Evolutionary conservation across 1,284 basidiomycete species (phyloP), one percentile per base, ranked within the genome.

Genomic region (Puccinia hordei): DNA sequence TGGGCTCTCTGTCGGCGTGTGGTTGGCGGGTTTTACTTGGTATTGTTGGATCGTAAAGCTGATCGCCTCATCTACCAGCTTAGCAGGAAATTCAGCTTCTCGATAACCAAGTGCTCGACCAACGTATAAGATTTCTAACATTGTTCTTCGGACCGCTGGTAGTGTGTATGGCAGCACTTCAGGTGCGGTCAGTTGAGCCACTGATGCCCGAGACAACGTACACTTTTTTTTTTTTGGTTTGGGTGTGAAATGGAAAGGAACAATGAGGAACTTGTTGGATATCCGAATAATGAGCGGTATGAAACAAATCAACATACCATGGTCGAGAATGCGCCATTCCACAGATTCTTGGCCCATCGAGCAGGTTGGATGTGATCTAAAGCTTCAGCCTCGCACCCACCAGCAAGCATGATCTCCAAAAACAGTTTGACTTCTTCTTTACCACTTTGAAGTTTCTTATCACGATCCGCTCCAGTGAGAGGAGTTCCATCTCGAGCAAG

Each of bases 341-440:
- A 87, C 9, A 87, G 82, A 44, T 87, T 86, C 82, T 89, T 89
- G 68, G 86, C 83, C 87, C 88, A 89, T 33, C 88, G 85, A 27
- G 86, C 84, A 13, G 86, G 82, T 80, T 88, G 86, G 35, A 88
- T 87, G 77, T 88, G 86, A 0, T 84, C 82, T 10, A 84, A 84
- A 0, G 84, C 82, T 33, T 85, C 83, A 4, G 85, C 85, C 0
- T 83, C 82, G 15, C 85, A 86, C 0, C 87, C 88, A 24, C 87
- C 88, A 0, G 81, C 55, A 6, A 80, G 80, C 69, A 88, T 83
- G 17, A 88, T 81, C 12, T 83, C 81, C 8, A 84, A 85, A 30
- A 89, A 85, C 0, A 59, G 35, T n/a, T 33, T 44, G n/a, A 33
- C 33, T 84, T 82, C 24, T 87, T 82, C 4, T 84, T 83, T 22